Percentiles rank a stretch among this genome's conserved stretches.
Conservation (phyloP, 352 stramenopile genomes). For the Globisporangium viniferum region DNA sequence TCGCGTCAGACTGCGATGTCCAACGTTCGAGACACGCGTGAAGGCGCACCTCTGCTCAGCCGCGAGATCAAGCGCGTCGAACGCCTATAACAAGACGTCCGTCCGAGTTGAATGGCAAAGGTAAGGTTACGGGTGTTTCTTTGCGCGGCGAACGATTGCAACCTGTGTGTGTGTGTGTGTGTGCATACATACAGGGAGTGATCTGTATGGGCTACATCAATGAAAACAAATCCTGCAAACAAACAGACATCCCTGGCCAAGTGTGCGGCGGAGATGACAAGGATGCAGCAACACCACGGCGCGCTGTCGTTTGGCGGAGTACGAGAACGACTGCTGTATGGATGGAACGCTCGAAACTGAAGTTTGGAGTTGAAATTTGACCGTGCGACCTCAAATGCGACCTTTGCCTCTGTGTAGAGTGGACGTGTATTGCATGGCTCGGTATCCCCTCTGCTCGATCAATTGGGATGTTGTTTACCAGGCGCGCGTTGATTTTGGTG, state of each 20-base stretch:
- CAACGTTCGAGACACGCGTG: not conserved
- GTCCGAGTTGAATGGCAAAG: no score
- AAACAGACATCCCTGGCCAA: not conserved
- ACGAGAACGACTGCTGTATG: not conserved
- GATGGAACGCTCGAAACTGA: not conserved
- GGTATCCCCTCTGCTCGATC: not conserved
- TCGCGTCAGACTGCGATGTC: not conserved
- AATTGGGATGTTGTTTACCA: not conserved
- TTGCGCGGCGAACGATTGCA: no score
- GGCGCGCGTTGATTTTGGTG: not conserved
- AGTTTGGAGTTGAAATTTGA: not conserved
- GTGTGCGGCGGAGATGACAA: not conserved
- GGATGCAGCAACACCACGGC: not conserved
- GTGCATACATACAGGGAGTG: no score
- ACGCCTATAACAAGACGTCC: no score
- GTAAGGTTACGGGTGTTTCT: no score
- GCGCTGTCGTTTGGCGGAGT: not conserved
- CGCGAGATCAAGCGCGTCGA: no score
- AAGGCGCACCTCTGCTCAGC: no score
- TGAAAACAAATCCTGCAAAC: no score
- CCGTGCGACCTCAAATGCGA: not conserved
- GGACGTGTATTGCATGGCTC: not conserved
- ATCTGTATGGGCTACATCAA: no score
- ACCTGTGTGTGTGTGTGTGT: no score
- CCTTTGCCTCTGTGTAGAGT: not conserved